A percentile compares a stretch with the other conserved stretches of the same genome.
These are phyloP conservation scores for Yarrowia keelungensis DNA, from an alignment of 805 yeast species.

Conservation along the genomic window DNA sequence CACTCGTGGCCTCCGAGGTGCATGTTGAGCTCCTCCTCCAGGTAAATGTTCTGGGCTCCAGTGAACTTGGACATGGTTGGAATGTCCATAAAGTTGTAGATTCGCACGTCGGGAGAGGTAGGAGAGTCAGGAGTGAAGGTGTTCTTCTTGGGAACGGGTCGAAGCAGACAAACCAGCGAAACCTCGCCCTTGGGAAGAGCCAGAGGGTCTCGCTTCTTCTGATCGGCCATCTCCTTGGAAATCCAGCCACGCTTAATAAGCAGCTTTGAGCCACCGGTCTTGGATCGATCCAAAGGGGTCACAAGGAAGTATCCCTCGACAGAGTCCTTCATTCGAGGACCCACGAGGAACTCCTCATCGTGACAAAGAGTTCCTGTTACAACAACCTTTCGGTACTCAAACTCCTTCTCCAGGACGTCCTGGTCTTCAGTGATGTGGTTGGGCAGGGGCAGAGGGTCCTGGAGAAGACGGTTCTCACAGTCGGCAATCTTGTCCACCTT, in stretches of 20 bases:
- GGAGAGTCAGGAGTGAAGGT: slow-evolving; percentile 75
- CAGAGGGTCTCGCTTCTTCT: slow-evolving; percentile 63
- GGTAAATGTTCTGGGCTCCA: slow-evolving; percentile 72
- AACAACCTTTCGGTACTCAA: slow-evolving; percentile 82
- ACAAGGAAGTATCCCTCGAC: slow-evolving; percentile 77
- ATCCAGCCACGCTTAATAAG: slow-evolving; percentile 94
- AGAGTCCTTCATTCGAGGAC: slow-evolving; percentile 81
- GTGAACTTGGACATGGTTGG: slow-evolving; percentile 76
- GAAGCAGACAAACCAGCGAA: slow-evolving; percentile 73
- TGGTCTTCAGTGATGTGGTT: slow-evolving; percentile 57
- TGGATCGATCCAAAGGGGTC: slow-evolving; percentile 74
- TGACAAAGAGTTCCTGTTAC: slow-evolving; percentile 82
- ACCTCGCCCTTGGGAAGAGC: slow-evolving; percentile 78
- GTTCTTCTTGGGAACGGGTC: slow-evolving; percentile 69
- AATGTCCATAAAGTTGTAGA: slow-evolving; percentile 79
- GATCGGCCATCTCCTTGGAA: slow-evolving; percentile 61
- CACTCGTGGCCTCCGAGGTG: slow-evolving; percentile 51
- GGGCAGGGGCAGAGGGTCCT: slow-evolving; percentile 77
- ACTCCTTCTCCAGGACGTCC: slow-evolving; percentile 61
- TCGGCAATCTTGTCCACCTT: slow-evolving; percentile 80
- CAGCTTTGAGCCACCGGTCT: slow-evolving; percentile 68
- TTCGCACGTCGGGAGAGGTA: slow-evolving; percentile 60
- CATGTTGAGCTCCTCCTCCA: slow-evolving; percentile 56
- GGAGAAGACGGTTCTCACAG: slow-evolving; percentile 81
- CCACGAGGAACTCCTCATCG: slow-evolving; percentile 86